Percentiles rank a stretch among this genome's conserved stretches.
These are phyloP conservation scores for Rhipidocladum racemiflorum DNA, from an alignment of 176 grass and related monocot species.

Conservation along the genomic window DNA sequence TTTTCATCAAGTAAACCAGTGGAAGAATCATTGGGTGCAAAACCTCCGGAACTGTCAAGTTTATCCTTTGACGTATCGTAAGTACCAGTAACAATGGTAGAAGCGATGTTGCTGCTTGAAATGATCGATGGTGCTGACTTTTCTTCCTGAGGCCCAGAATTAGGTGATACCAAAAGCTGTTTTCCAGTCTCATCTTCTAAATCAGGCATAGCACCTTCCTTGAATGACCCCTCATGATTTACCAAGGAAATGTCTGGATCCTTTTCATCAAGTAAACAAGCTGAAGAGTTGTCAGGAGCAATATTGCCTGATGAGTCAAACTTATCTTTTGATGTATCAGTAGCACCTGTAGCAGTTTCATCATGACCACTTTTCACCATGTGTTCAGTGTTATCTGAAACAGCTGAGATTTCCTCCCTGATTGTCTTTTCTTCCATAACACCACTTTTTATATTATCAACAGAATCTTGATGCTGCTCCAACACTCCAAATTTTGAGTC, in stretches of 20 bases:
- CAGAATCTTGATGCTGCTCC: conserved; percentile 38
- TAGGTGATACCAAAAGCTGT: background rate
- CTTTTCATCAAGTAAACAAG: conserved; percentile 10
- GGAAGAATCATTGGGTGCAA: conserved; percentile 23
- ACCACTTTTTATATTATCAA: conserved; percentile 18
- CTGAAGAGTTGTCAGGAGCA: conserved; percentile 13
- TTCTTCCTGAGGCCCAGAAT: conserved; percentile 29
- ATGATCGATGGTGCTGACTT: background rate
- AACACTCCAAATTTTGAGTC: conserved; percentile 17
- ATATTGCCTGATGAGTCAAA: conserved; percentile 1
- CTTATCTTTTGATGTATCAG: conserved; percentile 32
- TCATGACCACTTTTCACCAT: conserved; percentile 2
- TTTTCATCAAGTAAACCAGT: conserved; percentile 22
- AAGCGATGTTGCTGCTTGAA: conserved; percentile 23
- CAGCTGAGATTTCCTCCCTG: conserved; percentile 17
- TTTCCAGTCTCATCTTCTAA: conserved; percentile 38
- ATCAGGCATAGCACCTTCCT: conserved; percentile 19
- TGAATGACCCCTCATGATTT: conserved; percentile 25
- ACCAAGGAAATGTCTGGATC: conserved; percentile 20
- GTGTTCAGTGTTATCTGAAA: conserved; percentile 23
- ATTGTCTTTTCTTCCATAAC: conserved; percentile 13
- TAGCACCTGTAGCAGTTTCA: conserved; percentile 22
- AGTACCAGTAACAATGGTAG: conserved; percentile 17
- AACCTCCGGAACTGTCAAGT: conserved; percentile 34
- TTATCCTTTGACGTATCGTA: conserved; percentile 11